Base-by-base conservation (phyloP, 208 protist species). In the Trichomonas tenax region DNA sequence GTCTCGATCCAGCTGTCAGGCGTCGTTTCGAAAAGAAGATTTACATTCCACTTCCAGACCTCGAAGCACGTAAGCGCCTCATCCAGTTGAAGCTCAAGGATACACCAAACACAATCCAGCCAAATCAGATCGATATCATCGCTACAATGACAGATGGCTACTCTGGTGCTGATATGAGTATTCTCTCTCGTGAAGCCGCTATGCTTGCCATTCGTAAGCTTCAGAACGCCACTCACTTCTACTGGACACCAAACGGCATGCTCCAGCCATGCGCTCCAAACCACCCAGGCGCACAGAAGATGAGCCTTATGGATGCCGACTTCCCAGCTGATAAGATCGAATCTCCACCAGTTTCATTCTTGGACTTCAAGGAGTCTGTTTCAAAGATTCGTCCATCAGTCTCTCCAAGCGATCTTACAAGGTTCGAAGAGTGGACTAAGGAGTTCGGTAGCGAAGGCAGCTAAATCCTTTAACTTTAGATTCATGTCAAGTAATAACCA, bases 11-110 rank as follows among this genome's bases (percentile, higher is more conserved):
- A 26, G 98, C 98, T 34, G 84, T 98, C 10, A 58, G 97, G 31
- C 93, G 98, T 38, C 45, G 98, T 31, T 97, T 98, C 63, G 98
- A 98, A 96, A 97, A 98, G 96, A 97, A 97, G n/a, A 97, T 98
- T 45, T 98, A 98, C 82, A 97, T 98, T 48, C 98, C 98, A 36
- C 96, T 98, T n/a, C 98, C 98, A 40, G 96, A 97, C 36, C 49
- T 21, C 38, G 86, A 96, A 58, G 96, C 96, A 11, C 48, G 98
- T 49, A 14, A 63, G 45, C 31, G 34, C n/a, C 0, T 98, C 15
- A 96, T 98, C 21, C 17, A 96, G 81, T 82, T 97, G 21, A 82
- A 97, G 41, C 26, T 97, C 3, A 96, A 96, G 46, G 63, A 10
- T n/a, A 97, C 95, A 84, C 96, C 96, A 21, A 23, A 96, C 58